These are phyloP conservation scores for Scytalidium sp. DNA, from an alignment of 2,329 filamentous ascomycete species.

Conservation along the genomic window DNA sequence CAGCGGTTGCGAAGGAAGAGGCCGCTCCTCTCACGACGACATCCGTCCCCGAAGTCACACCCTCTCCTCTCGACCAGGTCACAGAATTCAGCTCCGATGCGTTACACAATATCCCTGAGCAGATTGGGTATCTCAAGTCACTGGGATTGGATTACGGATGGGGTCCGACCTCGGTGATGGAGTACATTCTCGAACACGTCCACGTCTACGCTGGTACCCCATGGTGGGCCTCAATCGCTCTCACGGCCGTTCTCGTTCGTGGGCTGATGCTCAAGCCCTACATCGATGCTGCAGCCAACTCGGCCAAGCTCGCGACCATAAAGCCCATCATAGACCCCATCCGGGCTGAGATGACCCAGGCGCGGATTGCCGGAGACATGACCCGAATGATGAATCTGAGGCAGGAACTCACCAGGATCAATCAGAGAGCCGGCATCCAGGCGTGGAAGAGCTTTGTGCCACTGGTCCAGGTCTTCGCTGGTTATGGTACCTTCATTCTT, in stretches of 20 bases:
- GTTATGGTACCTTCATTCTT: constrained; percentile 77
- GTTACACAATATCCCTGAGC: constrained; percentile 41
- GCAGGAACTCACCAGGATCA: constrained; percentile 46
- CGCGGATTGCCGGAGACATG: constrained; percentile 39
- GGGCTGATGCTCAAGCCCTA: constrained; percentile 63
- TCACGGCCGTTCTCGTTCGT: constrained; percentile 64
- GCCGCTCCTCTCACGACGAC: too few species aligned
- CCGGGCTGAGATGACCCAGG: constrained; percentile 48
- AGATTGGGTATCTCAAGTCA: constrained; percentile 77
- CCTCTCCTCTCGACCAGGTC: constrained; percentile 8
- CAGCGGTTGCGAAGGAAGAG: constrained; percentile 1
- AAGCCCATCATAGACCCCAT: constrained; percentile 54
- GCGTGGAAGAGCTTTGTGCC: constrained; percentile 49
- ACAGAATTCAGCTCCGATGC: constrained; percentile 16
- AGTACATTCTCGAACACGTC: constrained; percentile 77
- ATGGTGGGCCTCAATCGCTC: constrained; percentile 77
- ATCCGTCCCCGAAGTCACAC: background rate
- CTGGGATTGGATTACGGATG: constrained; percentile 86
- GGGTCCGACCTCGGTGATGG: constrained; percentile 70
- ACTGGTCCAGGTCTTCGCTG: constrained; percentile 65
- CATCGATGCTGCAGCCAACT: constrained; percentile 57
- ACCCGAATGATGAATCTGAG: constrained; percentile 42
- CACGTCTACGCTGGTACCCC: constrained; percentile 73
- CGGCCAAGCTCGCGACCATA: constrained; percentile 60
- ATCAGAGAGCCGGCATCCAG: constrained; percentile 53